A percentile compares a stretch with the other conserved stretches of the same genome.
Evolutionary conservation across 495 filamentous ascomycete species (phyloP).

Genomic region (Aspergillus panamensis): DNA sequence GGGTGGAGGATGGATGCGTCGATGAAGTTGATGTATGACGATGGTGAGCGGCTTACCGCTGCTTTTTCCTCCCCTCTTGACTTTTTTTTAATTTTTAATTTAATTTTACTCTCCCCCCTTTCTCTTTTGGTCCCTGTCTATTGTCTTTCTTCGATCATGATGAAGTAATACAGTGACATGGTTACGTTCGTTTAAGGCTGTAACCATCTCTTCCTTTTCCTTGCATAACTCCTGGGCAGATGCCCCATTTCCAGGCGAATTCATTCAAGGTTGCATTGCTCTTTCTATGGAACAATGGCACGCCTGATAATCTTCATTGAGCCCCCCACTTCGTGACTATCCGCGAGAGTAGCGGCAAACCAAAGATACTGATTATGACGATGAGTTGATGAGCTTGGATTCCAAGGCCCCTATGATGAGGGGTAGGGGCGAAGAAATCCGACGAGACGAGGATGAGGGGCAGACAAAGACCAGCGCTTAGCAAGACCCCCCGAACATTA

Average conservation of each 20-base stretch:
- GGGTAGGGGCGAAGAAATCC: neutral
- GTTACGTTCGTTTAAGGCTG: neutral
- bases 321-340: neutral
- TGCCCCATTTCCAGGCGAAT: neutral
- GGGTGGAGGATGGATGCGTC: neutral
- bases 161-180: neutral
- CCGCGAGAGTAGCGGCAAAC: neutral
- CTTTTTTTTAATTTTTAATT: neutral
- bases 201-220: slow-evolving; percentile 1
- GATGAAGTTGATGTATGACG: neutral
- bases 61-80: neutral
- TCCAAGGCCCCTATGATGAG: neutral
- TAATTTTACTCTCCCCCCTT: neutral
- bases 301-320: neutral
- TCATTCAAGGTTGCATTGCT: neutral
- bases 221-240: neutral
- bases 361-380: neutral
- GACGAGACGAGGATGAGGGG: neutral
- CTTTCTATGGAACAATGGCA: neutral
- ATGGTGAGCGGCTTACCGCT: slow-evolving; percentile 3
- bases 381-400: neutral
- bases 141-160: too few species aligned
- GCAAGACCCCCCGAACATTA: neutral
- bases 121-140: neutral
- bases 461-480: neutral